Evolutionary conservation across 2,329 filamentous ascomycete species (phyloP), one percentile per base, ranked within the genome.

Genomic region (Trichoderma sp.): DNA sequence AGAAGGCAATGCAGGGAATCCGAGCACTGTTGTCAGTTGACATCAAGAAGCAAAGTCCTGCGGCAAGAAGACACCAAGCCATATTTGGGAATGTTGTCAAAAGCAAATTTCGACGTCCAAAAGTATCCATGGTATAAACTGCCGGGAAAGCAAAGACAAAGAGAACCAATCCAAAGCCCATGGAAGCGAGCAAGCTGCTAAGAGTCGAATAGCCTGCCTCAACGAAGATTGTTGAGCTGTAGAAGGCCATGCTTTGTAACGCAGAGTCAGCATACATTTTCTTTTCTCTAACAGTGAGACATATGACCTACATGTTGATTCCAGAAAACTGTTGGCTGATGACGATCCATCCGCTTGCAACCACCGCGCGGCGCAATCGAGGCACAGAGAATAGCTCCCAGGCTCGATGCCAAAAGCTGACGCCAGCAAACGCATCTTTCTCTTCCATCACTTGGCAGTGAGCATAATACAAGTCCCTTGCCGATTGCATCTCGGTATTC

Each of bases 391-490:
- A 83, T 60, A 84, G 81, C 67, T 88, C 85, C 70, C 76, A 76
- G 62, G 86, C 75, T 58, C 85, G 53, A 70, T 72, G 70, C 75
- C 77, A 71, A 76, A 84, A 65, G 66, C 71, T 75, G 21, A 73
- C 75, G 0, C 78, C 76, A 0, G 79, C 78, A 33, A 78, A 76
- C 1, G 76, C 76, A 49, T 80, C 76, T 13, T 77, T 75, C 53
- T 80, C 77, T 4, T 77, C 75, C 1, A 78, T 71, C 3, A 80
- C 75, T 61, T 81, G 77, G 5, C 78, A 77, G 60, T 81, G 70
- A 1, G 74, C 73, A 68, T 87, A 88, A 76, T 88, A 89, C 0
- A 89, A 76, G 71, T 90, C 88, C 0, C 88, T 84, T 0, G 87
- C 87, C 2, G 88, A 88, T 73, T 88, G 86, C 14, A 91, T 75